Evolutionary conservation across 768 basidiomycete species (phyloP).

Genomic region (Mycena chlorophos): DNA sequence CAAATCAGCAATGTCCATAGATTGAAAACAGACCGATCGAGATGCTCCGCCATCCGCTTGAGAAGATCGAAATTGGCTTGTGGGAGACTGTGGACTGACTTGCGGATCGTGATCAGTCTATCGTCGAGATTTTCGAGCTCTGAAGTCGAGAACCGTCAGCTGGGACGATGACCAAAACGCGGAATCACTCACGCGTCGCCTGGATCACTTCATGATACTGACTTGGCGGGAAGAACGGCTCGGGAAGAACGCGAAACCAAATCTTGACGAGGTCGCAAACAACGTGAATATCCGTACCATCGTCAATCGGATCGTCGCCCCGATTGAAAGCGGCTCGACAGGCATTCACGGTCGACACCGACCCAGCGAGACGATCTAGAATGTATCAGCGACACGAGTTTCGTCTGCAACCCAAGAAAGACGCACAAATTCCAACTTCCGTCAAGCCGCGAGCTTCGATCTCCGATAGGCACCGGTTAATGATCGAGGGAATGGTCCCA

Average conservation of each 20-base stretch:
- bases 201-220: constrained; percentile 70
- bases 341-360: constrained; percentile 63
- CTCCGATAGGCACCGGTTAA: constrained; percentile 66
- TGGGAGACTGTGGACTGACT: constrained; percentile 69
- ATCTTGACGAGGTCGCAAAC: constrained; percentile 82
- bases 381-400: neutral
- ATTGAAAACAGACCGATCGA: constrained; percentile 57
- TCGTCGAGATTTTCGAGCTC: constrained; percentile 71
- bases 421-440: constrained; percentile 83
- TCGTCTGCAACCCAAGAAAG: neutral
- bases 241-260: constrained; percentile 83
- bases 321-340: constrained; percentile 76
- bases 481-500: constrained; percentile 64
- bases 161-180: neutral
- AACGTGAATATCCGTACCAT: constrained; percentile 73
- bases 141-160: too few relatives aligned
- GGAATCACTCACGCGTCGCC: constrained; percentile 58
- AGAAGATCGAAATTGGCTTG: constrained; percentile 77
- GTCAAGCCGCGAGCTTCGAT: constrained; percentile 74
- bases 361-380: constrained; percentile 81
- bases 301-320: constrained; percentile 62
- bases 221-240: constrained; percentile 71
- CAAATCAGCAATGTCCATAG: neutral
- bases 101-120: constrained; percentile 62
- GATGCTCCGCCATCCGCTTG: constrained; percentile 75